Evolutionary conservation across 495 filamentous ascomycete genomes (phyloP).

Genomic region (Aspergillus taichungensis): DNA sequence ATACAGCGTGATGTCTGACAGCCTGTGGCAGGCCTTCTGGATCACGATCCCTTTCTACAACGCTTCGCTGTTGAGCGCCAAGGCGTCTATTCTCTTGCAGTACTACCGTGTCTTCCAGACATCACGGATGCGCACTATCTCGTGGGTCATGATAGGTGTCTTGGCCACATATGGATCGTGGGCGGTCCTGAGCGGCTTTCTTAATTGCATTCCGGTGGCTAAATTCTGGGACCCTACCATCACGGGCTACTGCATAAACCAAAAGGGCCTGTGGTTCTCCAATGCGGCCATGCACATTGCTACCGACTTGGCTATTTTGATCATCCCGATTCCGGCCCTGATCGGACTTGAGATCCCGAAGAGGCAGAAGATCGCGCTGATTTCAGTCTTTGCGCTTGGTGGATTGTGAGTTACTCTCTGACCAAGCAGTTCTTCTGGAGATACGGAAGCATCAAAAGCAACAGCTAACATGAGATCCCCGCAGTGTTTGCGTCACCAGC

Average conservation of each 20-base stretch:
- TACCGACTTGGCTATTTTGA: constrained; percentile 43
- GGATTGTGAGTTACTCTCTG: constrained; percentile 47
- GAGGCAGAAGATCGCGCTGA: constrained; percentile 39
- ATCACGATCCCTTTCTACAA: constrained; percentile 40
- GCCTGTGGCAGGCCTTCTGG: constrained; percentile 29
- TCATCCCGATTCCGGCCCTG: constrained; percentile 43
- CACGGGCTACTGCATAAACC: constrained; percentile 29
- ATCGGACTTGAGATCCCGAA: constrained; percentile 35
- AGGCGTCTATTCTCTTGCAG: constrained; percentile 42
- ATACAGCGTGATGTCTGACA: neutral
- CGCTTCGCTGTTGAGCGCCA: constrained; percentile 41
- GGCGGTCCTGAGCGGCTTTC: constrained; percentile 34
- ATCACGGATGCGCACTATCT: constrained; percentile 29
- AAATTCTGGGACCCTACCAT: constrained; percentile 33
- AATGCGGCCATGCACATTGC: constrained; percentile 44
- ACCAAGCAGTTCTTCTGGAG: too few relatives aligned
- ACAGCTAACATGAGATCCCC: neutral
- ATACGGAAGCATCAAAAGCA: neutral
- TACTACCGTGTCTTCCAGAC: constrained; percentile 42
- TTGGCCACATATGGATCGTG: constrained; percentile 33
- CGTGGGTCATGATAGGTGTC: constrained; percentile 33
- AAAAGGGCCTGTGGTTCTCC: constrained; percentile 39
- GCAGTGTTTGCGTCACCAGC: constrained; percentile 39
- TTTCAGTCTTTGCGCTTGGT: constrained; percentile 43
- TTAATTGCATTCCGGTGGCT: constrained; percentile 40